Evolutionary conservation across 176 grass and related monocot genomes (phyloP), one percentile per base, ranked within the genome.

Genomic region (Hyparrhenia diplandra): DNA sequence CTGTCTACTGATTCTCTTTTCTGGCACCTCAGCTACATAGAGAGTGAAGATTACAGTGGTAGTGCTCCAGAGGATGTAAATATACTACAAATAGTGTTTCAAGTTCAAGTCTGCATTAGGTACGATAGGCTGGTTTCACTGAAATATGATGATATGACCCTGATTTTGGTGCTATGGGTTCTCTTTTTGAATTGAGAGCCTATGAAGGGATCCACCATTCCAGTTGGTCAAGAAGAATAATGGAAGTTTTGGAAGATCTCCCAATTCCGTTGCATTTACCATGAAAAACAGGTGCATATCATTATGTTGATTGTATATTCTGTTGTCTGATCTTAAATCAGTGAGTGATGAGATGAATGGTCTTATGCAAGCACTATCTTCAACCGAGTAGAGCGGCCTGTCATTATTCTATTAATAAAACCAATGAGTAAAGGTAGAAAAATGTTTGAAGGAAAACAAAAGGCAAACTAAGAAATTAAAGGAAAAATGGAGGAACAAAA

Each of bases 281-380:
- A 36, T 0, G 17, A 21, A 84, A 49, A 42, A 60, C 75, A 84
- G 75, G 81, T 84, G 59, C 24, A 30, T 63, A 63, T 68, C 29
- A 16, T 29, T 58, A 12, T 64, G 30, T 39, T 47, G n/a, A 41
- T 47, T 67, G 7, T 68, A 30, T 37, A 29, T 59, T 37, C n/a
- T 46, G 27, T 45, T 68, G n/a, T 59, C 28, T 74, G 59, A 70
- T 75, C 60, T 8, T 75, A 17, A 39, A 28, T 81, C 20, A 47
- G 7, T 31, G 6, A 13, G 0, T 11, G 9, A 29, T 55, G 12
- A 27, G 2, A 41, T 28, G 11, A 34, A 24, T 82, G 1, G 34
- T 62, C 52, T 35, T 43, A 13, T 40, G 41, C 65, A 24, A 64
- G 52, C 11, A 71, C 2, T 71, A 9, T 60, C 11, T 27, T 27